phyloP scores from a whole-genome alignment of 352 stramenopile genomes.

The Phytopythium kandeliae region DNA sequence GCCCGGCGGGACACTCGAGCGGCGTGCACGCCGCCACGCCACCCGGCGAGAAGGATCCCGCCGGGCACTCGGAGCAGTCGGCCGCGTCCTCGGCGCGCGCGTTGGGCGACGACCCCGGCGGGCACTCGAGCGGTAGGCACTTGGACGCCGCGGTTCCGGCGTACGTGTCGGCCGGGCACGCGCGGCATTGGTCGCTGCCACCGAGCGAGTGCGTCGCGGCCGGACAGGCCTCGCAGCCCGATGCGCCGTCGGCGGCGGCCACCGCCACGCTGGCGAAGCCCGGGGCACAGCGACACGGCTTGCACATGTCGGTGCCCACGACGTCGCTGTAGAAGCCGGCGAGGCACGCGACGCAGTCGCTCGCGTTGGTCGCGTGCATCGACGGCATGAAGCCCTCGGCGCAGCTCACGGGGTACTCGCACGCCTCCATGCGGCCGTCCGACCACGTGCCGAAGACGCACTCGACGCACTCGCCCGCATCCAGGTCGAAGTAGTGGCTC shows the following conservation, averaged over 20 bases:
- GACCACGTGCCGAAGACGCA: slow-evolving; percentile 42
- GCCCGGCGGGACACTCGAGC: slow-evolving; percentile 21
- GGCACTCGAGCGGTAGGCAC: slow-evolving; percentile 25
- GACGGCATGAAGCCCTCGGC: slow-evolving; percentile 16
- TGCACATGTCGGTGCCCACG: slow-evolving; percentile 32
- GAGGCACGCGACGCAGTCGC: slow-evolving; percentile 24
- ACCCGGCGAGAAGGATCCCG: slow-evolving; percentile 28
- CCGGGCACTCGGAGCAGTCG: slow-evolving; percentile 28
- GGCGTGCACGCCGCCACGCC: slow-evolving; percentile 15
- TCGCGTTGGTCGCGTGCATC: slow-evolving; percentile 18
- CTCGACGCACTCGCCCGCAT: slow-evolving; percentile 16
- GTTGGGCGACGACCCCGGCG: slow-evolving; percentile 18
- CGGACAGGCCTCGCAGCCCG: slow-evolving; percentile 18
- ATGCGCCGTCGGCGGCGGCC: slow-evolving; percentile 6
- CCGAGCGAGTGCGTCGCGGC: slow-evolving; percentile 19
- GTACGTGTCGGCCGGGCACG: slow-evolving; percentile 25
- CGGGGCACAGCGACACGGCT: slow-evolving; percentile 21
- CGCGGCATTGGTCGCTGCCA: slow-evolving; percentile 33
- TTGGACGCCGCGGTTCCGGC: slow-evolving; percentile 13
- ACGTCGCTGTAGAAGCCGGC: slow-evolving; percentile 32
- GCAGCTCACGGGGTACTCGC: slow-evolving; percentile 30
- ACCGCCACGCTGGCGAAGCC: slow-evolving; percentile 16
- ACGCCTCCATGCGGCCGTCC: slow-evolving; percentile 31
- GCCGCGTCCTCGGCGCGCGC: slow-evolving; percentile 23
- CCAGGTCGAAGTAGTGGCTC: slow-evolving; percentile 34